Conservation (phyloP, 495 filamentous ascomycete species). For the Penicillium malachiteum region DNA sequence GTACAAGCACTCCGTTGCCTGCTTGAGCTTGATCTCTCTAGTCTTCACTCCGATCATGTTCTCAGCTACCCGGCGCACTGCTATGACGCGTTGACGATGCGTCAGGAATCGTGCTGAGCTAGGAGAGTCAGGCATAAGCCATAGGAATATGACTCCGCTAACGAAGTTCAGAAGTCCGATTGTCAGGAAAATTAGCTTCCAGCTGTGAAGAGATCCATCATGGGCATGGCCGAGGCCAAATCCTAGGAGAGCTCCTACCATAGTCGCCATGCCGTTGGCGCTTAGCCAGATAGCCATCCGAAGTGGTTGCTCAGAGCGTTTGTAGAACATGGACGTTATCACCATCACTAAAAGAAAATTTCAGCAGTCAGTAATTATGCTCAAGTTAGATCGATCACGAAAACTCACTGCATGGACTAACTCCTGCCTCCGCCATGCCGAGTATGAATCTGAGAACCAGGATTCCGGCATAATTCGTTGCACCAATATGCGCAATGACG, state of each 20-base stretch:
- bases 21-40: constrained; percentile 32
- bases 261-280: constrained; percentile 58
- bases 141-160: constrained; percentile 39
- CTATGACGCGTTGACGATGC: constrained; percentile 43
- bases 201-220: constrained; percentile 41
- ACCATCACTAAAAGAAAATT: constrained; percentile 33
- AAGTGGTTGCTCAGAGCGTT: constrained; percentile 61
- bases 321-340: constrained; percentile 69
- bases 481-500: constrained; percentile 56
- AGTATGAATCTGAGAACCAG: constrained; percentile 59
- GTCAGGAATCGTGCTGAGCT: constrained; percentile 40
- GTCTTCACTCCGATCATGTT: constrained; percentile 55
- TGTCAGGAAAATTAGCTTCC: constrained; percentile 58
- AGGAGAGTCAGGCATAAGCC: constrained; percentile 44
- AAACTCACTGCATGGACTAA: constrained; percentile 45
- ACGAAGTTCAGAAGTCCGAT: constrained; percentile 51
- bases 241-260: constrained; percentile 53
- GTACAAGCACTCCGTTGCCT: constrained; percentile 38
- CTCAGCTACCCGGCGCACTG: constrained; percentile 41
- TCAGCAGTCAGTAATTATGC: background rate
- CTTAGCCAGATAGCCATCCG: constrained; percentile 64
- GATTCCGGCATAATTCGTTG: constrained; percentile 56
- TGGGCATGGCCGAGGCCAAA: constrained; percentile 54
- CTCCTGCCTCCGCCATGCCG: constrained; percentile 64
- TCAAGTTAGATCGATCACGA: no score